Conservation (phyloP, 83 land plant genomes). For the Picea mariana region DNA sequence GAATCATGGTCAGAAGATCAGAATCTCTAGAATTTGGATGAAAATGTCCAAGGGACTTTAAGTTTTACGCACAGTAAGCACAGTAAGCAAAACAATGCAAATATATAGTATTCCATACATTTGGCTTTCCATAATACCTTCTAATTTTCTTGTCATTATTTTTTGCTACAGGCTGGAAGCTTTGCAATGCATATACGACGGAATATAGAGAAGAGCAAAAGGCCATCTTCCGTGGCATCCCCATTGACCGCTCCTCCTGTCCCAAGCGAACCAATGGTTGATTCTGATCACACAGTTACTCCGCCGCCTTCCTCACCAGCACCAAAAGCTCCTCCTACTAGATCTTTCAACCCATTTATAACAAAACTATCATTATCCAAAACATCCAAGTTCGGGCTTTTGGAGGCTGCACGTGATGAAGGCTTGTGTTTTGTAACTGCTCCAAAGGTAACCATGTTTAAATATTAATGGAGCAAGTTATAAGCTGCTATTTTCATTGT, state of each 20-base stretch:
- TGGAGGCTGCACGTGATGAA: slow-evolving; percentile 49
- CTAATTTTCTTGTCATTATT: background rate
- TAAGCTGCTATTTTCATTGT: background rate
- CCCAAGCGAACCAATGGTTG: slow-evolving; percentile 43
- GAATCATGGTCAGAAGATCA: no score
- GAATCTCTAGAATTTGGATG: background rate
- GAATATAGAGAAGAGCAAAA: slow-evolving; percentile 33
- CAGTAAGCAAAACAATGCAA: background rate
- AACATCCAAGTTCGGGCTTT: slow-evolving; percentile 42
- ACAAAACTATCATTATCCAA: slow-evolving; percentile 5
- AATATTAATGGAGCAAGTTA: slow-evolving; percentile 3
- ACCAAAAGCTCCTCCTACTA: slow-evolving; percentile 28
- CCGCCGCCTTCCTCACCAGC: slow-evolving; percentile 32
- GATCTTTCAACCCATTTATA: slow-evolving; percentile 32
- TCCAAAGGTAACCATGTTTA: slow-evolving; percentile 42
- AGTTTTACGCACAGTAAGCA: background rate
- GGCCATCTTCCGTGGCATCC: slow-evolving; percentile 22
- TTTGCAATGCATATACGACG: slow-evolving; percentile 71
- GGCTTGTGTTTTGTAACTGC: slow-evolving; percentile 43
- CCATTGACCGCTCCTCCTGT: slow-evolving; percentile 42
- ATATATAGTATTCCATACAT: background rate
- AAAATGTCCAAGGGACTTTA: background rate
- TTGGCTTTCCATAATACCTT: background rate
- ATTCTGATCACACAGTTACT: slow-evolving; percentile 27
- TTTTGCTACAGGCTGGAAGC: slow-evolving; percentile 48